Conservation (phyloP, 352 stramenopile species). For the Phytophthora boehmeriae region DNA sequence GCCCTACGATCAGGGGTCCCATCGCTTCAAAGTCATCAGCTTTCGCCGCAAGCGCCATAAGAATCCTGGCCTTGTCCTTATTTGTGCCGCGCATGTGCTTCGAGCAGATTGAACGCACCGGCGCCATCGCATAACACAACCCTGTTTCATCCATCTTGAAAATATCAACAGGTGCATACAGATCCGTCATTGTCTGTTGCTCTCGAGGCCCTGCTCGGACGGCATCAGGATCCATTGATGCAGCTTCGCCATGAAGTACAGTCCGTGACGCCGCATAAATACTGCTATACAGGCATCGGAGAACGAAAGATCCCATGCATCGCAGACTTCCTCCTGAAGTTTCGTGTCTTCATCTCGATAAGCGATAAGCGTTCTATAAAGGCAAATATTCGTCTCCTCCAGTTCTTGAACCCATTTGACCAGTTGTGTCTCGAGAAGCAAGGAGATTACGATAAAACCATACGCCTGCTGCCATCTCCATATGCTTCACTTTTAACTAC, state of each 20-base stretch:
- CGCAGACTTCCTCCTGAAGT: constrained; percentile 15
- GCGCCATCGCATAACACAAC: constrained; percentile 12
- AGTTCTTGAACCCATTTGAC: constrained; percentile 8
- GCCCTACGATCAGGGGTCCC: constrained; percentile 1
- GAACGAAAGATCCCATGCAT: constrained; percentile 5
- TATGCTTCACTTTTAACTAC: too few relatives aligned
- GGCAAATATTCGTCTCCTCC: constrained; percentile 1
- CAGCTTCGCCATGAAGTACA: constrained; percentile 14
- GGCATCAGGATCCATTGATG: background rate
- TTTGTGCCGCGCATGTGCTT: constrained; percentile 2
- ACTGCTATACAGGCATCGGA: constrained; percentile 6
- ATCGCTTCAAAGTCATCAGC: constrained; percentile 8
- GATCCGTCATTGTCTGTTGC: constrained; percentile 5
- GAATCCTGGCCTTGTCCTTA: constrained; percentile 15
- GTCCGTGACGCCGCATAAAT: constrained; percentile 1
- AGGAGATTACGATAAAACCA: too few relatives aligned
- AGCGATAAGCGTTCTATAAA: constrained; percentile 1
- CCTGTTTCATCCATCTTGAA: constrained; percentile 14
- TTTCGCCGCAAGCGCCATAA: constrained; percentile 11
- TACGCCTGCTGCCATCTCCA: too few relatives aligned
- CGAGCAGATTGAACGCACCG: constrained; percentile 7
- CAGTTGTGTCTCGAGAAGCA: too few relatives aligned
- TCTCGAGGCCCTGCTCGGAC: background rate
- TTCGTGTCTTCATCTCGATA: constrained; percentile 4
- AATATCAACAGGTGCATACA: constrained; percentile 5